These are phyloP conservation scores for Candida piceae DNA, from an alignment of 805 yeast species.

Conservation along the genomic window DNA sequence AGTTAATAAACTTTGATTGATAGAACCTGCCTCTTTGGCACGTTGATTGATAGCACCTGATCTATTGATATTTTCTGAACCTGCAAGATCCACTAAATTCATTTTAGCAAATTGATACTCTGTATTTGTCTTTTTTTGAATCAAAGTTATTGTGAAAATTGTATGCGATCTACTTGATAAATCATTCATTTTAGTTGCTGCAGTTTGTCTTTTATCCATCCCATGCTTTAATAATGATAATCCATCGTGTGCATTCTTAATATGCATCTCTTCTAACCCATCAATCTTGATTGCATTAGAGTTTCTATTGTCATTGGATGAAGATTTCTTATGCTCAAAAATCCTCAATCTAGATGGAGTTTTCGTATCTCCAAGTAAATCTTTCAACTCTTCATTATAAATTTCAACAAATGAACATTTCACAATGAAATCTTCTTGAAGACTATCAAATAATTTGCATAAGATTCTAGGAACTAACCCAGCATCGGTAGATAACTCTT, in stretches of 20 bases:
- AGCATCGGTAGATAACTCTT: constrained; percentile 26
- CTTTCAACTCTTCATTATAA: constrained; percentile 40
- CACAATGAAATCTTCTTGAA: constrained; percentile 34
- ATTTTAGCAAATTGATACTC: constrained; percentile 30
- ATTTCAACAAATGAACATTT: constrained; percentile 52
- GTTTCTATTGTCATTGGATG: constrained; percentile 6
- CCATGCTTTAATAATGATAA: constrained; percentile 52
- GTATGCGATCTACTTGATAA: constrained; percentile 74
- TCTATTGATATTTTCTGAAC: constrained; percentile 82
- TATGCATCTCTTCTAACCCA: constrained; percentile 57
- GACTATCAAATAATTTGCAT: constrained; percentile 33
- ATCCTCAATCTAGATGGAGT: constrained; percentile 32
- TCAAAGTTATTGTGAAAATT: constrained; percentile 60
- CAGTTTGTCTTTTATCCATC: constrained; percentile 54
- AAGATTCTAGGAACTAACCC: constrained; percentile 51
- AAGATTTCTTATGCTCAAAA: constrained; percentile 29
- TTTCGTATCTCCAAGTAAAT: constrained; percentile 37
- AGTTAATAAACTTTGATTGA: constrained; percentile 81
- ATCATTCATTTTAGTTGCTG: constrained; percentile 70
- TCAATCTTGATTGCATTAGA: constrained; percentile 44
- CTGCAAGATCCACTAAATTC: constrained; percentile 90
- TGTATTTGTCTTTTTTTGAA: constrained; percentile 33
- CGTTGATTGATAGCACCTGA: constrained; percentile 85
- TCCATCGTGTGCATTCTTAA: constrained; percentile 53
- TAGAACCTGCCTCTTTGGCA: constrained; percentile 91